Conservation (phyloP, 768 basidiomycete species). For the Boletus pseudo-olivaceus region DNA sequence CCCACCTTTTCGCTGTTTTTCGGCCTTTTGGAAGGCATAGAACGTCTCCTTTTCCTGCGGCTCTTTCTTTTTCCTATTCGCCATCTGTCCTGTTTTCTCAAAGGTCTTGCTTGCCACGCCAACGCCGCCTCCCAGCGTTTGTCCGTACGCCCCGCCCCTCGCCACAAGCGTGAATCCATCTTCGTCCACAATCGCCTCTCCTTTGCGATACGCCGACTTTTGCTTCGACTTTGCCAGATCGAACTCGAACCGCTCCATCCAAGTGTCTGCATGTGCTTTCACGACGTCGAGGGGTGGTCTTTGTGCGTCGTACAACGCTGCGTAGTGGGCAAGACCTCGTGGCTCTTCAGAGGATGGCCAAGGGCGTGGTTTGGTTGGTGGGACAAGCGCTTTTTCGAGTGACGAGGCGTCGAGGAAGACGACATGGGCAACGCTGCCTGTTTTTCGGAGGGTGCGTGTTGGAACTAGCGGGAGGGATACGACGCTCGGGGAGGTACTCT, state of each 20-base stretch:
- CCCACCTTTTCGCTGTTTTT: conserved; percentile 82
- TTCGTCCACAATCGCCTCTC: conserved; percentile 88
- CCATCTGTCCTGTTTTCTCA: conserved; percentile 33
- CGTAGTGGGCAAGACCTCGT: conserved; percentile 71
- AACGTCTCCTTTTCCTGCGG: conserved; percentile 72
- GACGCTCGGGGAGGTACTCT: conserved; percentile 45
- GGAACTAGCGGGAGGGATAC: conserved; percentile 53
- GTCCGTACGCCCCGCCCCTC: conserved; percentile 87
- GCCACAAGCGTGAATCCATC: conserved; percentile 95
- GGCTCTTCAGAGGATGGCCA: conserved; percentile 68
- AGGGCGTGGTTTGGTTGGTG: conserved; percentile 47
- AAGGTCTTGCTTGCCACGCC: conserved; percentile 61
- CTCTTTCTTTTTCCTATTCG: conserved; percentile 49
- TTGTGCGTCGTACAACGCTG: conserved; percentile 55
- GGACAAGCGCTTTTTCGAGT: conserved; percentile 58
- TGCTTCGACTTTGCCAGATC: conserved; percentile 50
- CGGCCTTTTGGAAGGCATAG: conserved; percentile 88
- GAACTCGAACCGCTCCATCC: conserved; percentile 75
- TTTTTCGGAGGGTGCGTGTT: conserved; percentile 55
- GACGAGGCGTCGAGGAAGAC: conserved; percentile 70
- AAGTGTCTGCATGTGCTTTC: conserved; percentile 75
- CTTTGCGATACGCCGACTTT: conserved; percentile 68
- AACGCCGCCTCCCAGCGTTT: conserved; percentile 80
- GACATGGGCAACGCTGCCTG: conserved; percentile 70
- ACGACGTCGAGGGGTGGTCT: conserved; percentile 75